A percentile compares a stretch with the other conserved stretches of the same genome.
Evolutionary conservation across 148 eudicot species (phyloP).

Genomic region (Chenopodium formosanum): DNA sequence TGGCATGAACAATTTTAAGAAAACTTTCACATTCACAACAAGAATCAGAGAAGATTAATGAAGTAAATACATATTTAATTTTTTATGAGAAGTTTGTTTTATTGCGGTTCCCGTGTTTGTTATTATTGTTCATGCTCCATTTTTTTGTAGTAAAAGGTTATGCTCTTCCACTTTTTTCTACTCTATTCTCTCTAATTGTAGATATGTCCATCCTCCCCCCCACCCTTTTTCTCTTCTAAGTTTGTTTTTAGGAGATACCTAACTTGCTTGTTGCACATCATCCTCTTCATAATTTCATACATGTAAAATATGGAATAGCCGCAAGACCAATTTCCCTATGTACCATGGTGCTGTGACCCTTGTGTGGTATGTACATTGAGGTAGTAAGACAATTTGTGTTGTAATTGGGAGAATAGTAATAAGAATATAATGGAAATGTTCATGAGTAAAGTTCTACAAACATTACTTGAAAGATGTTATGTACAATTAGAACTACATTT

Average conservation of each 20-base stretch:
- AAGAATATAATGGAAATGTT: too few relatives aligned
- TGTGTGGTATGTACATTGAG: too few relatives aligned
- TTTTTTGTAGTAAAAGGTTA: too few relatives aligned
- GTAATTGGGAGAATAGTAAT: not conserved
- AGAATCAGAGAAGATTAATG: too few relatives aligned
- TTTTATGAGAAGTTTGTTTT: not conserved
- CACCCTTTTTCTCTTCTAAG: not conserved
- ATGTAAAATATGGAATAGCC: not conserved
- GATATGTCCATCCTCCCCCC: too few relatives aligned
- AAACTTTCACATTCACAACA: too few relatives aligned
- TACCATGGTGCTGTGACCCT: not conserved
- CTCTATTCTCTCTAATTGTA: too few relatives aligned
- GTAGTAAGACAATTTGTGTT: not conserved
- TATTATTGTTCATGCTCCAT: not conserved
- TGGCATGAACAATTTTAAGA: too few relatives aligned
- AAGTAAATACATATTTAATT: not conserved
- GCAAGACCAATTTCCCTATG: not conserved
- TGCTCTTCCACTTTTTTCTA: too few relatives aligned
- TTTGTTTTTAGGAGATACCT: not conserved
- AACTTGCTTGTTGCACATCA: not conserved
- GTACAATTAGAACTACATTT: not conserved
- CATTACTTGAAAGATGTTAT: not conserved
- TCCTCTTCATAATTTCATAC: not conserved
- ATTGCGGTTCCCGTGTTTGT: not conserved
- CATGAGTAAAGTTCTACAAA: not conserved